Evolutionary conservation across 495 filamentous ascomycete species (phyloP).

Genomic region (Neurospora sp.): DNA sequence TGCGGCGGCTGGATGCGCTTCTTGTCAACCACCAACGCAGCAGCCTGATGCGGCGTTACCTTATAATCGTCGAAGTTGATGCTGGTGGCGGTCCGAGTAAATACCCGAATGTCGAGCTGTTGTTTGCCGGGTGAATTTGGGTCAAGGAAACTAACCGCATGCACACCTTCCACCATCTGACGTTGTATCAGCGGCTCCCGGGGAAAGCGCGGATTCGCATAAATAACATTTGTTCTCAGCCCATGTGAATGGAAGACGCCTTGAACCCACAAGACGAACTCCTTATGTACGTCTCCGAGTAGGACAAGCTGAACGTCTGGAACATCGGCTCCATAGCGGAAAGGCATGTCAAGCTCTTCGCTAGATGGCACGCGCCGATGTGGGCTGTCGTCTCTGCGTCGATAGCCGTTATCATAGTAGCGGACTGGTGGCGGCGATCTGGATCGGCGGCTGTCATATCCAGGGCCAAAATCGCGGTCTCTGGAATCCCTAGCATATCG

Average conservation of each 20-base stretch:
- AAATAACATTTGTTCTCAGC: conserved; percentile 64
- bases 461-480: conserved; percentile 27
- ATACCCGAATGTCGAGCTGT: conserved; percentile 71
- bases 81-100: conserved; percentile 62
- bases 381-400: conserved; percentile 55
- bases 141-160: conserved; percentile 69
- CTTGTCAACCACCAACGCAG: conserved; percentile 67
- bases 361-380: conserved; percentile 37
- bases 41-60: conserved; percentile 63
- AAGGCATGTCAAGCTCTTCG: conserved; percentile 61
- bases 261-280: conserved; percentile 76
- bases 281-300: conserved; percentile 65
- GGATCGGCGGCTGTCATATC: conserved; percentile 44
- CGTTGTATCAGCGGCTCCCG: conserved; percentile 68
- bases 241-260: conserved; percentile 58
- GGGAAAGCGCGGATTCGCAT: conserved; percentile 65
- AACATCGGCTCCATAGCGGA: conserved; percentile 62
- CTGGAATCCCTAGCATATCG: conserved; percentile 22
- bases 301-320: conserved; percentile 88
- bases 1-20: conserved; percentile 41
- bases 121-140: conserved; percentile 53
- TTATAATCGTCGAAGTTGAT: conserved; percentile 78
- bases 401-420: conserved; percentile 46
- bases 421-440: conserved; percentile 36
- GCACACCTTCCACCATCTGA: conserved; percentile 82